Evolutionary conservation across 176 grass and related monocot genomes (phyloP).

Genomic region (Lolium perenne): DNA sequence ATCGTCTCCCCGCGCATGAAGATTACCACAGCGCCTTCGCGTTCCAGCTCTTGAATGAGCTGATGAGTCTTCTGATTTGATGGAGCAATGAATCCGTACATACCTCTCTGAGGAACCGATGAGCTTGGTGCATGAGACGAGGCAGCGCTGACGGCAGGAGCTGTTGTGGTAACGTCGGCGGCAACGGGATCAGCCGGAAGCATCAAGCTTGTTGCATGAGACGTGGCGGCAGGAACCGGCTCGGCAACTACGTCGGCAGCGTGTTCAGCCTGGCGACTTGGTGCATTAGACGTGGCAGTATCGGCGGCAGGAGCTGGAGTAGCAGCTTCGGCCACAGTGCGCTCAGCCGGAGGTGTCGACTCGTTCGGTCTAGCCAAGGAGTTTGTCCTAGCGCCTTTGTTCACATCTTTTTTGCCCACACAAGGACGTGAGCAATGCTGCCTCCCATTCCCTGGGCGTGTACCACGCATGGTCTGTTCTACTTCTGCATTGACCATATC

Average conservation of each 20-base stretch:
- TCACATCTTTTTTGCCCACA: too few species aligned
- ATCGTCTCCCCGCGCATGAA: conserved; percentile 7
- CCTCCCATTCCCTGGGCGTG: neutral
- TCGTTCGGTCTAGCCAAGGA: neutral
- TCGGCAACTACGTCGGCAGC: too few species aligned
- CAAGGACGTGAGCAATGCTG: neutral
- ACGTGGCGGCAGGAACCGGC: neutral
- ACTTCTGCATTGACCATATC: neutral
- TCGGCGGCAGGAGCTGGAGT: neutral
- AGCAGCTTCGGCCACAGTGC: neutral
- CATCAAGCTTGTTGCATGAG: too few species aligned
- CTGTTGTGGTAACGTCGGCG: too few species aligned
- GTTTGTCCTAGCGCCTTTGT: too few species aligned
- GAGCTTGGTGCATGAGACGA: neutral
- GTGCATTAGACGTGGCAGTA: neutral
- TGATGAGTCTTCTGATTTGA: neutral
- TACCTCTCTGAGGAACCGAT: neutral
- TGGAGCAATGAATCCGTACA: neutral
- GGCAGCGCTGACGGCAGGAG: too few species aligned
- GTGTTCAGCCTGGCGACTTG: neutral
- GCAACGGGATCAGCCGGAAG: too few species aligned
- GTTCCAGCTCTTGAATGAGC: neutral
- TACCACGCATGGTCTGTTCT: neutral
- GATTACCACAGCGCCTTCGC: conserved; percentile 14
- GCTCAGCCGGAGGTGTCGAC: neutral